Evolutionary conservation across 331 rosid species (phyloP).

Genomic region (Malus hybrid): DNA sequence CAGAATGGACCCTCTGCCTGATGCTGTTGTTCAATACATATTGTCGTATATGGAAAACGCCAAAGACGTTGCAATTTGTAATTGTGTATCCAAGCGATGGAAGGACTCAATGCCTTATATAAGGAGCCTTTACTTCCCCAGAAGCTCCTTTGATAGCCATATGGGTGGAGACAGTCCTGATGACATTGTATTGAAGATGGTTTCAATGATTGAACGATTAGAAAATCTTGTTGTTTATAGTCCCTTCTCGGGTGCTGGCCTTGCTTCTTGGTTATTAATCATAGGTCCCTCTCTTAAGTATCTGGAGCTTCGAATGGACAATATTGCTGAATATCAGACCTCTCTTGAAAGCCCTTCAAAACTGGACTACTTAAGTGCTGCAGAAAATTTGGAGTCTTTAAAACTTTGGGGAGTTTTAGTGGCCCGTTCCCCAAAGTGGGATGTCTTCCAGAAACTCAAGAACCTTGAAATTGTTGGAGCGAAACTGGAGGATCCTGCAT

Average conservation of each 20-base stretch:
- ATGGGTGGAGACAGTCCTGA: slow-evolving; percentile 39
- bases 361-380: slow-evolving; percentile 55
- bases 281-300: slow-evolving; percentile 50
- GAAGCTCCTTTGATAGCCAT: slow-evolving; percentile 64
- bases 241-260: slow-evolving; percentile 73
- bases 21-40: slow-evolving; percentile 63
- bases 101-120: slow-evolving; percentile 51
- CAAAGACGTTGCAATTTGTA: slow-evolving; percentile 77
- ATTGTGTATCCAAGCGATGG: slow-evolving; percentile 85
- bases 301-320: slow-evolving; percentile 87
- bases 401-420: slow-evolving; percentile 89
- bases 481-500: slow-evolving; percentile 56
- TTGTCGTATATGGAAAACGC: slow-evolving; percentile 62
- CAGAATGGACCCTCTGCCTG: slow-evolving; percentile 87
- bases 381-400: slow-evolving; percentile 58
- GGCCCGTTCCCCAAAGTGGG: slow-evolving; percentile 66
- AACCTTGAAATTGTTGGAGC: slow-evolving; percentile 90
- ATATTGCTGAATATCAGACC: slow-evolving; percentile 35
- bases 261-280: slow-evolving; percentile 66
- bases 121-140: slow-evolving; percentile 66
- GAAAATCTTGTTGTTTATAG: slow-evolving; percentile 73
- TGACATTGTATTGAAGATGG: slow-evolving; percentile 55
- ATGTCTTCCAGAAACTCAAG: slow-evolving; percentile 46
- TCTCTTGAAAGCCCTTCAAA: slow-evolving; percentile 50
- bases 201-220: slow-evolving; percentile 42